Percentiles rank a stretch among this genome's conserved stretches.
Conservation (phyloP, 176 grass and related monocot species). For the Typha latifolia region DNA sequence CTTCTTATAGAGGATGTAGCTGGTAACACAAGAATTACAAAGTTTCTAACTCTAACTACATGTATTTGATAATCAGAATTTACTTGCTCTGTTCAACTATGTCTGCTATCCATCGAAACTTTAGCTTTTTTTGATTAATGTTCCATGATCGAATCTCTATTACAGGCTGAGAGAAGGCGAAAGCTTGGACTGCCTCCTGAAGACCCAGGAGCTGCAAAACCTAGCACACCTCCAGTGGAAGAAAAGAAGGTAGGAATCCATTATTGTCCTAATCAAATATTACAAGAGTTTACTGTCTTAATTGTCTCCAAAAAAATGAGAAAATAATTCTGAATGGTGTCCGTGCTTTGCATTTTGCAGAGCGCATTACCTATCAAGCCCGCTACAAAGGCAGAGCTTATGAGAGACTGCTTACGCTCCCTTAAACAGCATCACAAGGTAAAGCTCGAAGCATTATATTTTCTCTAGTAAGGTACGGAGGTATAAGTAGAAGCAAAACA, state of each 20-base stretch:
- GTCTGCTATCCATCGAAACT: not conserved
- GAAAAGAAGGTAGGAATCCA: conserved; percentile 68
- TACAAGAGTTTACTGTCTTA: conserved; percentile 4
- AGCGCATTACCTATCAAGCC: conserved; percentile 75
- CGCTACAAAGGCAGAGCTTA: conserved; percentile 70
- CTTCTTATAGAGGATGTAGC: too few relatives aligned
- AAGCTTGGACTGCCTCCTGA: conserved; percentile 91
- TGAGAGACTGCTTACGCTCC: conserved; percentile 91
- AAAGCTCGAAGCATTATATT: not conserved
- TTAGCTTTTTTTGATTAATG: not conserved
- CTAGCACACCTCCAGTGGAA: conserved; percentile 55
- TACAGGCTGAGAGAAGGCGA: conserved; percentile 92
- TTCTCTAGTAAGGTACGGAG: not conserved
- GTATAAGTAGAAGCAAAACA: too few relatives aligned
- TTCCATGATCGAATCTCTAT: conserved; percentile 9
- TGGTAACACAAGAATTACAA: too few relatives aligned
- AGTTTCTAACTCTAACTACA: too few relatives aligned
- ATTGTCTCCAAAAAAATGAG: not conserved
- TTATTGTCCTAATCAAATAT: conserved; percentile 14
- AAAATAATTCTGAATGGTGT: not conserved
- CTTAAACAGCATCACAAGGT: conserved; percentile 82
- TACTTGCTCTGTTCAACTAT: too few relatives aligned
- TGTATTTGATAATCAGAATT: too few relatives aligned
- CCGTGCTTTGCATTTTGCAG: conserved; percentile 28
- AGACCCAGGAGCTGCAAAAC: conserved; percentile 61